phyloP scores from a whole-genome alignment of 2,329 filamentous ascomycete species.

The Dactylellina sp. region DNA sequence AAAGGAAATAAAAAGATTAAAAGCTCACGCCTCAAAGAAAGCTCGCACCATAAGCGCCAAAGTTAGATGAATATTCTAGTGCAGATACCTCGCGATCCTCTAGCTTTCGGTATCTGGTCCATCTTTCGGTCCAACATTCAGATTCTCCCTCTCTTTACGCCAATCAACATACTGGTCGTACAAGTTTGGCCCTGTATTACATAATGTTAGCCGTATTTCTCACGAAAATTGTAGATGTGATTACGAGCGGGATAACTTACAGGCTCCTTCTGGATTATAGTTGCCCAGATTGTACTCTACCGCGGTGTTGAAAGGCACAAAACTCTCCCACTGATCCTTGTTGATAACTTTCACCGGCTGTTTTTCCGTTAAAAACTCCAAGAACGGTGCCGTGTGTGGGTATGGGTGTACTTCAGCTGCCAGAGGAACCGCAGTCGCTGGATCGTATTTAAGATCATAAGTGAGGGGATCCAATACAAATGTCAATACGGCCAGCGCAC shows the following conservation, averaged over 20 bases:
- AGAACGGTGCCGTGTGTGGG: conserved; percentile 58
- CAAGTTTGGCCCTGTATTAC: conserved; percentile 59
- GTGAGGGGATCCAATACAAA: conserved; percentile 46
- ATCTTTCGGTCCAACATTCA: conserved; percentile 38
- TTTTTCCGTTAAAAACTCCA: conserved; percentile 58
- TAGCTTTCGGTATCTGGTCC: conserved; percentile 48
- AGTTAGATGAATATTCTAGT: too few species aligned
- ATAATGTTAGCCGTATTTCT: conserved; percentile 16
- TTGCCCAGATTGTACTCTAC: conserved; percentile 58
- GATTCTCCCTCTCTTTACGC: conserved; percentile 55
- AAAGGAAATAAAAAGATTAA: conserved; percentile 1
- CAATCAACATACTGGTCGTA: conserved; percentile 60
- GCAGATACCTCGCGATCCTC: neutral
- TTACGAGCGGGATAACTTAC: conserved; percentile 48
- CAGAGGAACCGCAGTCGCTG: conserved; percentile 18
- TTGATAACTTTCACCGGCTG: conserved; percentile 59
- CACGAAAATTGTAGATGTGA: conserved; percentile 16
- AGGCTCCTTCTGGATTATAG: conserved; percentile 59
- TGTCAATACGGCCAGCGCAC: conserved; percentile 17
- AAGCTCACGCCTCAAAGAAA: too few species aligned
- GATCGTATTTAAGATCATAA: conserved; percentile 51
- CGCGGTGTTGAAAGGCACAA: conserved; percentile 60
- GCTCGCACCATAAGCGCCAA: neutral
- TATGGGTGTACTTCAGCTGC: conserved; percentile 46
- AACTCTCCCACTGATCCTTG: conserved; percentile 61